Evolutionary conservation across 202 grass and related monocot species (phyloP).

Genomic region (Eragrostis tef): DNA sequence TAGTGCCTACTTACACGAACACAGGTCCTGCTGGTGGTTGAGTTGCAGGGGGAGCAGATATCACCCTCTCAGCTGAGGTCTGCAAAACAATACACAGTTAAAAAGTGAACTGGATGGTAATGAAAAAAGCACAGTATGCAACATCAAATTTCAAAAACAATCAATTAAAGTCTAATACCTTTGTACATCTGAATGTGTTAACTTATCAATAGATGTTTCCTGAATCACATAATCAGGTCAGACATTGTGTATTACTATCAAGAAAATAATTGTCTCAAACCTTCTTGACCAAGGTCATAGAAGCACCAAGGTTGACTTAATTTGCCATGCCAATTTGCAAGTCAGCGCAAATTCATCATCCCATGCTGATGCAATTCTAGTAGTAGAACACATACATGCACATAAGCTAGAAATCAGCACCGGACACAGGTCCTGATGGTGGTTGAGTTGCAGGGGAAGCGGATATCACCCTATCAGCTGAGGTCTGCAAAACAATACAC

Average conservation of each 20-base stretch:
- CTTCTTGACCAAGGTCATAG: neutral
- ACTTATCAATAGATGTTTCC: neutral
- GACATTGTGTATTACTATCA: slow-evolving; percentile 29
- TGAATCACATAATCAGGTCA: neutral
- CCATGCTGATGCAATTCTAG: neutral
- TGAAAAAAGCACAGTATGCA: neutral
- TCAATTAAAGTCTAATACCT: neutral
- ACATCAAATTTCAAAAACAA: slow-evolving; percentile 2
- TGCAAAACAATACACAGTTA: slow-evolving; percentile 37
- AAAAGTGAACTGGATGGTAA: neutral
- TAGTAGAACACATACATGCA: neutral
- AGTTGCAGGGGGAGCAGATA: slow-evolving; percentile 53
- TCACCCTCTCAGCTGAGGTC: slow-evolving; percentile 25
- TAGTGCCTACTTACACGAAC: slow-evolving; percentile 52
- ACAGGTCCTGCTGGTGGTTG: slow-evolving; percentile 49
- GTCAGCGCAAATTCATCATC: neutral
- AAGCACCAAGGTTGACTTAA: neutral
- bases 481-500: slow-evolving; percentile 43
- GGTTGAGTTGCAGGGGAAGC: slow-evolving; percentile 58
- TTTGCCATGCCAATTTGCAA: neutral
- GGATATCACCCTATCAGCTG: slow-evolving; percentile 23
- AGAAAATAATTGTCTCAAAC: slow-evolving; percentile 26
- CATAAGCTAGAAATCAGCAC: neutral
- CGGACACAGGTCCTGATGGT: slow-evolving; percentile 43
- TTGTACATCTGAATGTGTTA: neutral